These are phyloP conservation scores for Syzygium syzygioides DNA, from an alignment of 441 rosid genomes.

Conservation along the genomic window DNA sequence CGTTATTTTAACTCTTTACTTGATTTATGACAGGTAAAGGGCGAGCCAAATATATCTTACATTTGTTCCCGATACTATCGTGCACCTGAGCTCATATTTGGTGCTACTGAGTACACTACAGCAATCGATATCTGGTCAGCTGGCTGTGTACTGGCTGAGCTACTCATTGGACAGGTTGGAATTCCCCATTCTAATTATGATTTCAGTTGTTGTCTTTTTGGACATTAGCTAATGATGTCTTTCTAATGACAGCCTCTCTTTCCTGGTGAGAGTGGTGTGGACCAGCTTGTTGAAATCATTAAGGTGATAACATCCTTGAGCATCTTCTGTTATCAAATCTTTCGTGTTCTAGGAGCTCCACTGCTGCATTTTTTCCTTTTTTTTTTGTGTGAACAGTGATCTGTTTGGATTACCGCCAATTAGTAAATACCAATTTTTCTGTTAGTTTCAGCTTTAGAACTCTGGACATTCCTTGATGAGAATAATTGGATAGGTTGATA, in stretches of 20 bases:
- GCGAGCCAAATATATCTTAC: conserved; percentile 94
- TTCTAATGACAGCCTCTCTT: conserved; percentile 34
- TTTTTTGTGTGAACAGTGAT: not conserved
- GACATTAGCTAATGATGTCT: conserved; percentile 3
- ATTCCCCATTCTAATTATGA: not conserved
- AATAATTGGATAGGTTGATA: not conserved
- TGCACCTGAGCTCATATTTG: conserved; percentile 95
- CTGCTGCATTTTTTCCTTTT: not conserved
- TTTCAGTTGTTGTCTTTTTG: not conserved
- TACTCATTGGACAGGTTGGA: conserved; percentile 87
- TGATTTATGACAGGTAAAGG: conserved; percentile 58
- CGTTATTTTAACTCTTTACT: conserved; percentile 5
- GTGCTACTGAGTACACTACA: conserved; percentile 90
- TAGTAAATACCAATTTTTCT: not conserved
- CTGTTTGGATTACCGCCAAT: not conserved
- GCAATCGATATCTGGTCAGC: conserved; percentile 98
- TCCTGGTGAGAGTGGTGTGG: conserved; percentile 98
- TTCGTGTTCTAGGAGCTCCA: not conserved
- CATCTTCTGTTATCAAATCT: not conserved
- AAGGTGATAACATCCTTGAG: conserved; percentile 40
- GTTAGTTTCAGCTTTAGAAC: not conserved
- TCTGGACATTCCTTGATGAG: not conserved
- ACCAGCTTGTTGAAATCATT: conserved; percentile 95
- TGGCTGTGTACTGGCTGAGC: conserved; percentile 92
- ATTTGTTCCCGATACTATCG: conserved; percentile 96